Evolutionary conservation across 495 filamentous ascomycete genomes (phyloP), one percentile per base, ranked within the genome.

Genomic region (Podospora didyma): DNA sequence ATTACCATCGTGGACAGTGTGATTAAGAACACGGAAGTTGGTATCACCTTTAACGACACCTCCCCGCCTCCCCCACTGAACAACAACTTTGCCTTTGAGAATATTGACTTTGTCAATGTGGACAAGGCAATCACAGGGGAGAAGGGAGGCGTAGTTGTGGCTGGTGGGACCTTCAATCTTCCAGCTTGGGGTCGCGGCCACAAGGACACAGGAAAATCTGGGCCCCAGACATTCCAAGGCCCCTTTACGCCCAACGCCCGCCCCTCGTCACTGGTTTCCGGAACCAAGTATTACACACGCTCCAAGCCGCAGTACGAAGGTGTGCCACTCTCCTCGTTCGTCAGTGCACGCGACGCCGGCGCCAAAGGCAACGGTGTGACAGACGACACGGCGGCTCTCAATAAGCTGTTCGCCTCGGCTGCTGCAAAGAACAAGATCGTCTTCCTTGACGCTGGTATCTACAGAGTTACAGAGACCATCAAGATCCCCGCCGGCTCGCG

Each of bases 371-470:
- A 89, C 63, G 86, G 83, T 16, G 62, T 61, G 1, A 78, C 82
- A 5, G 86, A 89, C 58, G 86, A 89, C 63, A 87, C 86, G 10
- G 70, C 69, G 0, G 77, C 76, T 9, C 73, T 97, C 49, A 90
- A 96, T 66, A 75, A 78, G 19, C 63, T 84, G 35, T 77, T 91
- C 35, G 79, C 89, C 49, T 79, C 77, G 10, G 85, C 80, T 16
- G 67, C 71, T 6, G 66, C 69, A 0, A 56, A 71, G 0, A 72
- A 72, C 48, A 84, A 89, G 48, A 76, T 97, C 39, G 83, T 93
- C 45, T 96, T 86, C 76, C 88, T 97, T 65, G 89, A 95, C 62
- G 85, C 90, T 54, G 92, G 92, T 20, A 82, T 85, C 22, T 97
- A 96, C 73, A 74, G 88, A 16, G 81, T 96, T 57, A 88, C 86